Conservation (phyloP, 352 stramenopile genomes). For the Globisporangium spiculum region DNA sequence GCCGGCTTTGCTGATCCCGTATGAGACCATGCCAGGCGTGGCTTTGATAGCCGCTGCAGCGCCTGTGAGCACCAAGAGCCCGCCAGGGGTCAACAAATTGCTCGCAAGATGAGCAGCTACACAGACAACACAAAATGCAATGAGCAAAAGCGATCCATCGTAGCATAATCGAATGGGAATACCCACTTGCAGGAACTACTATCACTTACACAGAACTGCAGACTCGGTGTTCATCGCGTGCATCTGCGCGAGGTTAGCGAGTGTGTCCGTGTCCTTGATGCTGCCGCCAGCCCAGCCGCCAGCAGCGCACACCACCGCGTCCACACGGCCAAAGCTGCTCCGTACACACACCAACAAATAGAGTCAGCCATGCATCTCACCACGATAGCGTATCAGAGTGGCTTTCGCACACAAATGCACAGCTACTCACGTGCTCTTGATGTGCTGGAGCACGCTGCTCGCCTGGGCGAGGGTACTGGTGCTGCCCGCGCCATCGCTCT, state of each 20-base stretch:
- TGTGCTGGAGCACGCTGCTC: conserved; percentile 42
- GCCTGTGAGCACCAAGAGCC: conserved; percentile 81
- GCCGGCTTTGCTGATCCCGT: conserved; percentile 87
- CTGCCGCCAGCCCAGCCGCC: conserved; percentile 79
- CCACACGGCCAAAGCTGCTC: conserved; percentile 49
- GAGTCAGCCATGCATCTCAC: conserved; percentile 7
- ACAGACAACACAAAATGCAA: conserved; percentile 4
- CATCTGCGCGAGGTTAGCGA: conserved; percentile 69
- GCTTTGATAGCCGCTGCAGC: conserved; percentile 73
- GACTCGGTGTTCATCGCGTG: conserved; percentile 81
- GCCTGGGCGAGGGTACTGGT: conserved; percentile 52
- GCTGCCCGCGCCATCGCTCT: conserved; percentile 3
- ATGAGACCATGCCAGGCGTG: conserved; percentile 85
- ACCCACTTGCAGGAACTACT: neutral
- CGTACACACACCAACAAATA: conserved; percentile 8
- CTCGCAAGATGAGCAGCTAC: conserved; percentile 80
- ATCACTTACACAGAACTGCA: conserved; percentile 28
- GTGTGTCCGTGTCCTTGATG: conserved; percentile 58
- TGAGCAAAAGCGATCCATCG: neutral
- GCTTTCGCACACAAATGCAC: neutral
- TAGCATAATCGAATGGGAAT: neutral
- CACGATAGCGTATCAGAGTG: neutral
- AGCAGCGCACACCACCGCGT: conserved; percentile 78
- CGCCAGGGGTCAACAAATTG: conserved; percentile 52
- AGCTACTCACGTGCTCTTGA: conserved; percentile 38